Evolutionary conservation across 441 rosid genomes (phyloP).

Genomic region (Daphne laureola): DNA sequence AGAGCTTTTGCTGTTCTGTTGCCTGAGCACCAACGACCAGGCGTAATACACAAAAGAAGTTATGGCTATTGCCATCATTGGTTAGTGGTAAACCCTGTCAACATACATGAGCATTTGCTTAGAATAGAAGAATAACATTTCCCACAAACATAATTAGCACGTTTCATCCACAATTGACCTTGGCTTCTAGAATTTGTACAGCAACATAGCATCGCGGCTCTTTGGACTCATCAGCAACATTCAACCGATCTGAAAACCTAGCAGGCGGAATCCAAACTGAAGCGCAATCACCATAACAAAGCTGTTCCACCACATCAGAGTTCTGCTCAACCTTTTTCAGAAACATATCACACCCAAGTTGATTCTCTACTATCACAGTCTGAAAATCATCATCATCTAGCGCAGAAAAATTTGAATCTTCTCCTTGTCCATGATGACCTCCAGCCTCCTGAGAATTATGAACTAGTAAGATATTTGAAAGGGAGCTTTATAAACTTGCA

Average conservation of each 20-base stretch:
- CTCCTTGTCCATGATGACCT: conserved; percentile 38
- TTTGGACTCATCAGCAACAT: conserved; percentile 73
- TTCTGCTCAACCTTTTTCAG: conserved; percentile 71
- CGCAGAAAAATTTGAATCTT: conserved; percentile 71
- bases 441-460: conserved; percentile 49
- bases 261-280: conserved; percentile 96
- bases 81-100: conserved; percentile 72
- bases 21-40: conserved; percentile 72
- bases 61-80: conserved; percentile 93
- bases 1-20: conserved; percentile 86
- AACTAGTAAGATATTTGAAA: conserved; percentile 18
- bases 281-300: conserved; percentile 49
- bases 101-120: conserved; percentile 9
- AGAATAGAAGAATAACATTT: conserved; percentile 5
- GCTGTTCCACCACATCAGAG: conserved; percentile 42
- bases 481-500: background rate
- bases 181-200: conserved; percentile 85
- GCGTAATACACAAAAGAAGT: conserved; percentile 86
- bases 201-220: conserved; percentile 73
- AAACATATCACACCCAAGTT: conserved; percentile 83
- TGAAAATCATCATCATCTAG: conserved; percentile 97
- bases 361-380: conserved; percentile 76
- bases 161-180: conserved; percentile 39
- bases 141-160: conserved; percentile 6
- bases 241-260: conserved; percentile 82